phyloP scores from a whole-genome alignment of 116 monocot species.

The Zostera marina region DNA sequence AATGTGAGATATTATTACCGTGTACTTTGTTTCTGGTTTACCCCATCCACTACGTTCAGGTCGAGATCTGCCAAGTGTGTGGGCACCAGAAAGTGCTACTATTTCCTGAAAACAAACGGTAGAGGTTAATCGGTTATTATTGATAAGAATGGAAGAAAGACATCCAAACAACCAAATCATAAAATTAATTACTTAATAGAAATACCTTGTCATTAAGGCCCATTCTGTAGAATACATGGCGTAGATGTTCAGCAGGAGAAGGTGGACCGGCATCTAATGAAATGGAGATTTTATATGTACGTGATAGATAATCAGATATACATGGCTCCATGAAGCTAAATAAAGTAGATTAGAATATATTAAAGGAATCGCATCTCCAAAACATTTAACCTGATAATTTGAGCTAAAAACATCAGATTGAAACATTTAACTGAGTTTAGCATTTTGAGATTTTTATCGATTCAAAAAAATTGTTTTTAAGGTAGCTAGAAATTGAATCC shows the following conservation, averaged over 20 bases:
- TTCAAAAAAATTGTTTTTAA: too few relatives aligned
- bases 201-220: constrained; percentile 73
- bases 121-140: neutral
- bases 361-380: too few relatives aligned
- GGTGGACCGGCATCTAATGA: constrained; percentile 79
- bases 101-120: constrained; percentile 48
- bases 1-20: constrained; percentile 30
- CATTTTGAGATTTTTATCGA: too few relatives aligned
- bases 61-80: constrained; percentile 90
- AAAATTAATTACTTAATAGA: neutral
- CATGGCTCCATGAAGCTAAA: neutral
- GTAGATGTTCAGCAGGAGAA: constrained; percentile 74
- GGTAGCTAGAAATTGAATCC: too few relatives aligned
- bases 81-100: constrained; percentile 94
- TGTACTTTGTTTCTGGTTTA: constrained; percentile 95
- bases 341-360: too few relatives aligned
- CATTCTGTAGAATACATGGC: constrained; percentile 93
- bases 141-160: too few relatives aligned
- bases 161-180: neutral
- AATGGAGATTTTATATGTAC: neutral
- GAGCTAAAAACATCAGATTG: too few relatives aligned
- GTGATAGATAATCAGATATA: neutral
- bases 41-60: constrained; percentile 97
- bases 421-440: too few relatives aligned
- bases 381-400: too few relatives aligned